A percentile compares a stretch with the other conserved stretches of the same genome.
Evolutionary conservation across 306 rosid species (phyloP).

Genomic region (Chamaecrista fasciculata): DNA sequence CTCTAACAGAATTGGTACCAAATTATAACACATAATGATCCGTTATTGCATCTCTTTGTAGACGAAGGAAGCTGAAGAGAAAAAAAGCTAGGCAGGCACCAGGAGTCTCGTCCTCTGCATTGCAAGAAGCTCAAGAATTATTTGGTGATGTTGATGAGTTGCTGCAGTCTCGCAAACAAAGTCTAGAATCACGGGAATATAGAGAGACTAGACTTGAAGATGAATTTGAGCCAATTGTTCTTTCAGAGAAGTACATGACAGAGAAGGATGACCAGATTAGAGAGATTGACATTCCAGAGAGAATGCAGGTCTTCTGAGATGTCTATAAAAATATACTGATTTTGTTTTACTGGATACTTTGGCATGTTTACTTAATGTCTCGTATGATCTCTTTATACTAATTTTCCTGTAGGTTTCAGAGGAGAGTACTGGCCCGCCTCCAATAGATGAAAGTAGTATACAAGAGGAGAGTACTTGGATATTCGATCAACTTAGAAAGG

Average conservation of each 20-base stretch:
- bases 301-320: conserved; percentile 76
- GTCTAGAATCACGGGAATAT: conserved; percentile 53
- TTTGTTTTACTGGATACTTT: neutral
- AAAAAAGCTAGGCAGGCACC: conserved; percentile 69
- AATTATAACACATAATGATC: too few relatives aligned
- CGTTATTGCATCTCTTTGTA: conserved; percentile 26
- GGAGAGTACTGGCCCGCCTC: conserved; percentile 81
- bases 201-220: conserved; percentile 82
- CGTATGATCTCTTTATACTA: conserved; percentile 6
- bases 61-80: conserved; percentile 60
- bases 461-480: conserved; percentile 84
- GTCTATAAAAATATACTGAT: neutral
- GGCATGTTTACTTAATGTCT: conserved; percentile 9
- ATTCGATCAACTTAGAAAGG: conserved; percentile 53
- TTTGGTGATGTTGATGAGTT: conserved; percentile 92
- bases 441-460: conserved; percentile 56
- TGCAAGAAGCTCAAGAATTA: conserved; percentile 94
- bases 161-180: conserved; percentile 57
- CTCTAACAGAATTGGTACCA: too few relatives aligned
- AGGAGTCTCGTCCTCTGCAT: conserved; percentile 82
- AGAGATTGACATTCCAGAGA: conserved; percentile 82
- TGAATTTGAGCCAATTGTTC: conserved; percentile 87
- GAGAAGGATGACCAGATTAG: conserved; percentile 80
- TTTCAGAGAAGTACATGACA: conserved; percentile 91
- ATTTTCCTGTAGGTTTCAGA: conserved; percentile 54